phyloP scores from a whole-genome alignment of 2,329 filamentous ascomycete genomes.

The Exophiala sp. region DNA sequence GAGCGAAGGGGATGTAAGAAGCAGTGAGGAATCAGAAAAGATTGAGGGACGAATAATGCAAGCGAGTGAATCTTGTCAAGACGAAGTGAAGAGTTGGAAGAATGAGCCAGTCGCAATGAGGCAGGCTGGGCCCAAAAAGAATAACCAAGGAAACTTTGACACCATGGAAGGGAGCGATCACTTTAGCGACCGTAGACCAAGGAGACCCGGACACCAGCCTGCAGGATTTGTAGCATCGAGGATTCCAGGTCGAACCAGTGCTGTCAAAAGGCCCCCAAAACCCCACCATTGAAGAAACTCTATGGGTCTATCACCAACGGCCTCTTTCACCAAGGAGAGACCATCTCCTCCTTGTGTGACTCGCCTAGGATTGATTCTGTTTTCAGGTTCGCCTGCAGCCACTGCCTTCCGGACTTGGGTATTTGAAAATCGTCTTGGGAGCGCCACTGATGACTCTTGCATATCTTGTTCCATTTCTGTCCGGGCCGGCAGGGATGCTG shows the following conservation, averaged over 20 bases:
- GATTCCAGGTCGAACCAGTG: not conserved
- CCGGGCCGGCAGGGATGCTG: not conserved
- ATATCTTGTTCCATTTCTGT: not conserved
- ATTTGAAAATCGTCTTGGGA: not conserved
- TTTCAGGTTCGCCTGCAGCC: too few species aligned
- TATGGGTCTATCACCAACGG: not conserved
- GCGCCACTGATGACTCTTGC: conserved; percentile 5
- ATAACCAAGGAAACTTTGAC: too few species aligned
- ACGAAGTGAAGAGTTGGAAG: not conserved
- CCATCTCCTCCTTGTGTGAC: not conserved
- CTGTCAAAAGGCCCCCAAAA: not conserved
- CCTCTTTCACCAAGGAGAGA: not conserved
- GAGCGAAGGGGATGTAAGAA: too few species aligned
- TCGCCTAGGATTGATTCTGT: not conserved
- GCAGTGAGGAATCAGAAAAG: too few species aligned
- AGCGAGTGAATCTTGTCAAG: not conserved
- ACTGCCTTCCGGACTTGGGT: too few species aligned
- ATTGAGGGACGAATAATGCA: too few species aligned
- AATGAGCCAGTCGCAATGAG: not conserved
- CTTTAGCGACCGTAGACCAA: too few species aligned
- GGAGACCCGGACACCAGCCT: too few species aligned
- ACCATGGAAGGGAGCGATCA: too few species aligned
- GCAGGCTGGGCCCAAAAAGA: not conserved
- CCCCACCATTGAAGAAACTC: not conserved
- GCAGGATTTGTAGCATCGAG: too few species aligned